These are phyloP conservation scores for Exophiala xenobiotica DNA, from an alignment of 2,329 filamentous ascomycete genomes.

Conservation along the genomic window DNA sequence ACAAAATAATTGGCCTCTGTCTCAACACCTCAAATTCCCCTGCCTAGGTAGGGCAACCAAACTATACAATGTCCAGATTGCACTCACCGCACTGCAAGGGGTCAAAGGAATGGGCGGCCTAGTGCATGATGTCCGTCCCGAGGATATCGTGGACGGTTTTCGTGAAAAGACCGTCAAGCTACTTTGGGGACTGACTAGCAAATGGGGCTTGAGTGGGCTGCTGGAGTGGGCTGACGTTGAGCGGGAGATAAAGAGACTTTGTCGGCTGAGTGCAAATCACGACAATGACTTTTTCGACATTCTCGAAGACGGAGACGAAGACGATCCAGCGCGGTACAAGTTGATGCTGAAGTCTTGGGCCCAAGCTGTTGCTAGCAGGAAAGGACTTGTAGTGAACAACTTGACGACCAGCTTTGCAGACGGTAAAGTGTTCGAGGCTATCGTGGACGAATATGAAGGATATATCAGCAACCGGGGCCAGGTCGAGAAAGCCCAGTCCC, in stretches of 20 bases:
- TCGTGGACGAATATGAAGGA: conserved; percentile 57
- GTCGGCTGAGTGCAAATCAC: conserved; percentile 21
- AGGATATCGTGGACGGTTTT: conserved; percentile 64
- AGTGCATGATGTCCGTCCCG: conserved; percentile 48
- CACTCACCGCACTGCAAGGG: conserved; percentile 52
- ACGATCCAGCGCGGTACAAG: conserved; percentile 34
- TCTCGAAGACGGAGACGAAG: conserved; percentile 35
- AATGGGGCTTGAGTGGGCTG: conserved; percentile 54
- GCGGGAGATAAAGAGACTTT: conserved; percentile 51
- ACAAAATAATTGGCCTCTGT: conserved; percentile 48
- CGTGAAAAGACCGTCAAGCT: conserved; percentile 63
- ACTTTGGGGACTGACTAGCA: conserved; percentile 60
- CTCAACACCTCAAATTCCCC: conserved; percentile 59
- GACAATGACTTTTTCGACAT: conserved; percentile 28
- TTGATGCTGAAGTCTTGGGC: conserved; percentile 58
- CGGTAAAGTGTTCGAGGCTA: conserved; percentile 53
- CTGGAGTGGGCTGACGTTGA: conserved; percentile 57
- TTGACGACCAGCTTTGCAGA: conserved; percentile 60
- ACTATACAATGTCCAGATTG: conserved; percentile 59
- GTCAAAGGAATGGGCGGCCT: conserved; percentile 44
- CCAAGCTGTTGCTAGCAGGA: conserved; percentile 48
- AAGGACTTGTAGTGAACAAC: conserved; percentile 51
- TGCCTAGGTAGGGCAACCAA: conserved; percentile 57
- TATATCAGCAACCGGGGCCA: conserved; percentile 25
- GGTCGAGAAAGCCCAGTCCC: not conserved